phyloP scores from a whole-genome alignment of 148 eudicot genomes.

The Nyssa sinensis region DNA sequence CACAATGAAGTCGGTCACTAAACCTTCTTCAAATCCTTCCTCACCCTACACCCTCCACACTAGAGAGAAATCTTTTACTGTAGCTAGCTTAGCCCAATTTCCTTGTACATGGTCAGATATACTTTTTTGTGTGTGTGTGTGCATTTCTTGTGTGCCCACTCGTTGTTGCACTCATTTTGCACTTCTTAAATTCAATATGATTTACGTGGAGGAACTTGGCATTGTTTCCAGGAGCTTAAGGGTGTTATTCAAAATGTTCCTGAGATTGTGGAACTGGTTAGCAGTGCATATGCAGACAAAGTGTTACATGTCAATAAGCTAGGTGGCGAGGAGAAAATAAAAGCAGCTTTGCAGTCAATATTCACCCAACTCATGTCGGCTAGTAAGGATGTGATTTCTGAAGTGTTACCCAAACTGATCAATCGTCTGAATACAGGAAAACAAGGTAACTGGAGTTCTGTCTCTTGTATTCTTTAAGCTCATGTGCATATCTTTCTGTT shows the following conservation, averaged over 20 bases:
- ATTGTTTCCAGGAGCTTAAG: constrained; percentile 62
- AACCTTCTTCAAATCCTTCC: too few relatives aligned
- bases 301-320: constrained; percentile 35
- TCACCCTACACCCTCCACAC: too few relatives aligned
- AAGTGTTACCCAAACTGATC: constrained; percentile 52
- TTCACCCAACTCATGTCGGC: constrained; percentile 85
- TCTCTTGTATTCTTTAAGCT: background rate
- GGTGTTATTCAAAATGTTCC: constrained; percentile 66
- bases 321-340: constrained; percentile 50
- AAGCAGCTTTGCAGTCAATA: constrained; percentile 46
- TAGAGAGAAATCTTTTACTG: too few relatives aligned
- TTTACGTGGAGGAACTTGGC: background rate
- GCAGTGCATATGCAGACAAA: constrained; percentile 46
- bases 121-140: too few relatives aligned
- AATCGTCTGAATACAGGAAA: constrained; percentile 54
- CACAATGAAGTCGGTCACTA: too few relatives aligned
- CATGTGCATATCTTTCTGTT: background rate
- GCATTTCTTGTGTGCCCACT: background rate
- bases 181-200: background rate
- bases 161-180: background rate
- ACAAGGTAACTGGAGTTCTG: constrained; percentile 31
- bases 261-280: constrained; percentile 74
- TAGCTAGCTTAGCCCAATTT: background rate
- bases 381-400: constrained; percentile 50
- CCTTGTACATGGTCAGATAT: background rate